These are phyloP conservation scores for Candida boidinii DNA, from an alignment of 805 yeast genomes.

Conservation along the genomic window DNA sequence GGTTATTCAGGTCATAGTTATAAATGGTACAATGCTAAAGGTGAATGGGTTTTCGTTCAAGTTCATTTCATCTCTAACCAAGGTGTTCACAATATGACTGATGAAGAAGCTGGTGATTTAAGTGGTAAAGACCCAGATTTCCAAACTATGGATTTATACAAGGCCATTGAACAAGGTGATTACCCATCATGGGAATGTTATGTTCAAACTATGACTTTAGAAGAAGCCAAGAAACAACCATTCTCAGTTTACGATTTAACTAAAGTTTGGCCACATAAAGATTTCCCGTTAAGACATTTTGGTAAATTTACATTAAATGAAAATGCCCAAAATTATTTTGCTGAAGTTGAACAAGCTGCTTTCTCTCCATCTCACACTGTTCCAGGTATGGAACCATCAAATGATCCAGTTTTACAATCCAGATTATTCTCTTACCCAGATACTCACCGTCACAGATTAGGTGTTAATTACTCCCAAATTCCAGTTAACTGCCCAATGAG, in stretches of 20 bases:
- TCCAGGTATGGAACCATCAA: conserved; percentile 75
- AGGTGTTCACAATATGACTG: conserved; percentile 36
- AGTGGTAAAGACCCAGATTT: conserved; percentile 78
- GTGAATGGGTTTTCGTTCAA: conserved; percentile 74
- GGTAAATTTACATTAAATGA: conserved; percentile 75
- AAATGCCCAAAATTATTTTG: conserved; percentile 81
- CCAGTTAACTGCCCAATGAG: conserved; percentile 85
- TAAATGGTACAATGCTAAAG: conserved; percentile 69
- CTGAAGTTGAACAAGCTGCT: conserved; percentile 82
- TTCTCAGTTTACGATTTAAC: conserved; percentile 87
- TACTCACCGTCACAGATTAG: conserved; percentile 78
- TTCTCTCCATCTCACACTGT: conserved; percentile 82
- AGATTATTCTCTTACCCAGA: conserved; percentile 79
- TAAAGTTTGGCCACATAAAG: conserved; percentile 85
- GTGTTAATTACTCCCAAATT: conserved; percentile 69
- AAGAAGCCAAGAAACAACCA: conserved; percentile 64
- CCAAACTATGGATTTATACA: conserved; percentile 73
- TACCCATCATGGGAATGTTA: conserved; percentile 80
- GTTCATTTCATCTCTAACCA: conserved; percentile 66
- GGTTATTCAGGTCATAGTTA: conserved; percentile 83
- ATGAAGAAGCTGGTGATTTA: conserved; percentile 60
- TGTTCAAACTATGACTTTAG: conserved; percentile 80
- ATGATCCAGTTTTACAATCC: conserved; percentile 78
- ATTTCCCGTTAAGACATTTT: conserved; percentile 79
- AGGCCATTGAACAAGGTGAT: conserved; percentile 70